Evolutionary conservation across 495 filamentous ascomycete species (phyloP), one percentile per base, ranked within the genome.

Genomic region (Penicillium lagena): DNA sequence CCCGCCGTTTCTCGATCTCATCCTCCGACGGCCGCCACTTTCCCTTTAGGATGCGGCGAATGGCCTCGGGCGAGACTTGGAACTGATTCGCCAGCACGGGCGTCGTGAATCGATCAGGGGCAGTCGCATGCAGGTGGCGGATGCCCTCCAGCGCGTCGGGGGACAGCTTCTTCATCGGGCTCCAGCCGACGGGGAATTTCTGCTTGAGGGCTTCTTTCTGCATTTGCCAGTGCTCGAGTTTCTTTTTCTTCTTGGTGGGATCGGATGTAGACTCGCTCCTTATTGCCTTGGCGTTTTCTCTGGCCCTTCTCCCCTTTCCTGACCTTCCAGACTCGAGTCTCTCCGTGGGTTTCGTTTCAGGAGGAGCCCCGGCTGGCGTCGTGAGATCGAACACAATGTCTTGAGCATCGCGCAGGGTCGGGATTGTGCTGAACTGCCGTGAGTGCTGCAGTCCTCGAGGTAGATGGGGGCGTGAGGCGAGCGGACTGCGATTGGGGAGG

Each of bases 101-200:
- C 1, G 87, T 94, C 13, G 85, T 82, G 68, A 87, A 95, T 39
- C 70, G 63, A 1, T 85, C 75, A 0, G 93, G 89, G 37, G 86
- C 80, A 49, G 87, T 78, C 2, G 73, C 63, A 58, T 95, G 78
- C 15, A 98, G 71, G 28, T 82, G 79, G 13, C 87, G 81, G 45
- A 97, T 96, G 27, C 89, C 89, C 12, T 89, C 84, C 9, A 95
- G 58, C 9, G 91, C 87, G 61, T 96, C 90, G 0, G 91, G 93
- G 1, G 93, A 97, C 1, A 98, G 79, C 45, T 81, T 81, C 66
- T 94, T 97, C 22, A 72, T 72, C 15, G 93, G 89, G 34, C 73
- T 68, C 90, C 91, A 98, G 7, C 82, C 81, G 1, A 52, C 62
- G 1, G 79, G 75, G 52, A 96, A 95, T 57, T 96, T 96, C 28